Evolutionary conservation across 108 stramenopile species (phyloP).

Genomic region (Bacterosira constricta): DNA sequence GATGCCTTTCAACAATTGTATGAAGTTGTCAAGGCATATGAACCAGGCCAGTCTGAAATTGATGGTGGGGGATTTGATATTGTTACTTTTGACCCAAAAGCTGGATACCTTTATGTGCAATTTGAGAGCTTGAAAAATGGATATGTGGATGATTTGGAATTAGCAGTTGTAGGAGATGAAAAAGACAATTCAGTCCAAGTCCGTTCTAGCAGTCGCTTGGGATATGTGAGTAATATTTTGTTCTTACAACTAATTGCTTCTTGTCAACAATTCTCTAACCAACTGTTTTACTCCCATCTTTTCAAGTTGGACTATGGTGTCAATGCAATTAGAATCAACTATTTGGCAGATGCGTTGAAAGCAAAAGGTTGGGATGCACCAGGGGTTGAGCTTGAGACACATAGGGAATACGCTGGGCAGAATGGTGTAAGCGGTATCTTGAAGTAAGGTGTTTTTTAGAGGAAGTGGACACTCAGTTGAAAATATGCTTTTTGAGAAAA

Average conservation of each 20-base stretch:
- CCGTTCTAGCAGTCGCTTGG: constrained; percentile 72
- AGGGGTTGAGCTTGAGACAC: constrained; percentile 70
- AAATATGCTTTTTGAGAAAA: constrained; percentile 10
- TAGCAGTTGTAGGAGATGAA: constrained; percentile 51
- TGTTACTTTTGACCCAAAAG: constrained; percentile 61
- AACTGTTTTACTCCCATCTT: background rate
- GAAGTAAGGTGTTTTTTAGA: too few species aligned
- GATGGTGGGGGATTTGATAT: constrained; percentile 91
- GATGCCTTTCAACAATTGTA: constrained; percentile 67
- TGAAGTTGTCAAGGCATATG: constrained; percentile 63
- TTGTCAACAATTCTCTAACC: background rate
- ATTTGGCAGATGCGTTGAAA: constrained; percentile 62
- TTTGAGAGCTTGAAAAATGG: constrained; percentile 88
- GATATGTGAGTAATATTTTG: constrained; percentile 46
- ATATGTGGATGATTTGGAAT: constrained; percentile 77
- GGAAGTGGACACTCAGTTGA: too few species aligned
- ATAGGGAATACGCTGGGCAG: constrained; percentile 70
- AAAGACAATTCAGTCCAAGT: constrained; percentile 60
- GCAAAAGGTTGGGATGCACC: constrained; percentile 78
- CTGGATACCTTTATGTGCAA: constrained; percentile 78
- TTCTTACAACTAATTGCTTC: background rate
- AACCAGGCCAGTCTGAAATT: constrained; percentile 77
- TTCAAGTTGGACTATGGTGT: constrained; percentile 77
- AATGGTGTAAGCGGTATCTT: too few species aligned
- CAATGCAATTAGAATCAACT: constrained; percentile 85